Percentiles rank a stretch among this genome's conserved stretches.
Evolutionary conservation across 148 eudicot species (phyloP).

Genomic region (Beta vulgaris): DNA sequence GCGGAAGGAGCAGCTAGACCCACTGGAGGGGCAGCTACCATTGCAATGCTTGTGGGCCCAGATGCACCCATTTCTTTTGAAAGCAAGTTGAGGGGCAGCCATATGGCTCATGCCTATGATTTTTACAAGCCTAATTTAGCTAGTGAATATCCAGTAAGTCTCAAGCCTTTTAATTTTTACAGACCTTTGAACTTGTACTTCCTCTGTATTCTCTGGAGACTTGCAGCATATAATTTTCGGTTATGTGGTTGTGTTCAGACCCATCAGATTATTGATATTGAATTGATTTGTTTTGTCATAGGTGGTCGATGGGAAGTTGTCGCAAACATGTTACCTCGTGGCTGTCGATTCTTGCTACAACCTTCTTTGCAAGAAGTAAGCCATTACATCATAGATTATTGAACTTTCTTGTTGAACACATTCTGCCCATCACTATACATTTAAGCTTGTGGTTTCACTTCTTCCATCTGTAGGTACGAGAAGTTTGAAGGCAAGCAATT

Average conservation of each 20-base stretch:
- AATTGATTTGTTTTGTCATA: constrained; percentile 27
- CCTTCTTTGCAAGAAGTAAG: constrained; percentile 67
- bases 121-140: constrained; percentile 98
- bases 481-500: constrained; percentile 80
- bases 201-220: background rate
- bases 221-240: background rate
- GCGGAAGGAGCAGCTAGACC: constrained; percentile 99
- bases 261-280: background rate
- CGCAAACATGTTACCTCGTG: constrained; percentile 97
- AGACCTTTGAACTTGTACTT: background rate
- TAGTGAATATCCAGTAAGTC: constrained; percentile 95
- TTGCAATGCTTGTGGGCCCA: constrained; percentile 96
- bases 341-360: constrained; percentile 96
- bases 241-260: background rate
- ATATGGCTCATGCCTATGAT: constrained; percentile 96
- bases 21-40: constrained; percentile 95
- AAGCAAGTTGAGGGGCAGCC: constrained; percentile 89
- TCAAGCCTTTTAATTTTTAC: background rate
- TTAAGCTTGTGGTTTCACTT: background rate
- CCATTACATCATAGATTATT: background rate
- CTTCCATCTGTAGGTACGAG: constrained; percentile 55
- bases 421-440: background rate
- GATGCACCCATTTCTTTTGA: constrained; percentile 92
- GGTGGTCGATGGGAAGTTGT: constrained; percentile 99
- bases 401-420: background rate